Percentiles rank a stretch among this genome's conserved stretches.
These are phyloP conservation scores for Juglanconis sp. DNA, from an alignment of 2,329 filamentous ascomycete species.

Conservation along the genomic window DNA sequence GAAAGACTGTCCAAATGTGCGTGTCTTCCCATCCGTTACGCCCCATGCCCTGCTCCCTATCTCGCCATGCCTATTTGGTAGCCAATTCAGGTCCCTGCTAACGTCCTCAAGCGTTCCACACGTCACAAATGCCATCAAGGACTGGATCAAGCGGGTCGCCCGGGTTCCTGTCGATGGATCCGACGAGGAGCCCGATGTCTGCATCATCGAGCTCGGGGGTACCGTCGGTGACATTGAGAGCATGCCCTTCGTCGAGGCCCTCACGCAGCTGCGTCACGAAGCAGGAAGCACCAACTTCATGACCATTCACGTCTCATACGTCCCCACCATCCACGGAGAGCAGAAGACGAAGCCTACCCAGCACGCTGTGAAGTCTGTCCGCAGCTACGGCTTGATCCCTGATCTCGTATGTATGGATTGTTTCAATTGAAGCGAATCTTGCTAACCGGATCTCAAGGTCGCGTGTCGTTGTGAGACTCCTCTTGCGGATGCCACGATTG, in stretches of 20 bases:
- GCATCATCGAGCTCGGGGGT: constrained; percentile 64
- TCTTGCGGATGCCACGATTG: constrained; percentile 69
- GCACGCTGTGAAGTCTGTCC: constrained; percentile 78
- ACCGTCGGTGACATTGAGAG: constrained; percentile 73
- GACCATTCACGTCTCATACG: constrained; percentile 84
- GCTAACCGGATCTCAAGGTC: constrained; percentile 53
- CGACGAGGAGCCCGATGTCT: constrained; percentile 80
- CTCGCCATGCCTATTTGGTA: neutral
- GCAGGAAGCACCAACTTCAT: constrained; percentile 77
- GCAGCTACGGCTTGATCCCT: constrained; percentile 73
- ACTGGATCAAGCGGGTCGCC: constrained; percentile 87
- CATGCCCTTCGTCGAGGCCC: constrained; percentile 82
- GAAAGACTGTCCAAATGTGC: constrained; percentile 77
- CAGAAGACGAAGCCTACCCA: constrained; percentile 98
- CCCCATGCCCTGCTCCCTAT: neutral
- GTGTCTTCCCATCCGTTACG: constrained; percentile 10
- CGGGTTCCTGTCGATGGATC: constrained; percentile 84
- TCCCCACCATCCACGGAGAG: constrained; percentile 68
- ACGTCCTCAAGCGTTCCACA: constrained; percentile 63
- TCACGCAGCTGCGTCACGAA: constrained; percentile 72
- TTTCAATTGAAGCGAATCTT: constrained; percentile 4
- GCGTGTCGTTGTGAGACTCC: constrained; percentile 84
- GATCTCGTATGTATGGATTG: constrained; percentile 53
- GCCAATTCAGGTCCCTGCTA: neutral
- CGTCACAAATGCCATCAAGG: constrained; percentile 85